Base-by-base conservation (phyloP, 176 grass and related monocot species). In the Aegilops sharonensis region DNA sequence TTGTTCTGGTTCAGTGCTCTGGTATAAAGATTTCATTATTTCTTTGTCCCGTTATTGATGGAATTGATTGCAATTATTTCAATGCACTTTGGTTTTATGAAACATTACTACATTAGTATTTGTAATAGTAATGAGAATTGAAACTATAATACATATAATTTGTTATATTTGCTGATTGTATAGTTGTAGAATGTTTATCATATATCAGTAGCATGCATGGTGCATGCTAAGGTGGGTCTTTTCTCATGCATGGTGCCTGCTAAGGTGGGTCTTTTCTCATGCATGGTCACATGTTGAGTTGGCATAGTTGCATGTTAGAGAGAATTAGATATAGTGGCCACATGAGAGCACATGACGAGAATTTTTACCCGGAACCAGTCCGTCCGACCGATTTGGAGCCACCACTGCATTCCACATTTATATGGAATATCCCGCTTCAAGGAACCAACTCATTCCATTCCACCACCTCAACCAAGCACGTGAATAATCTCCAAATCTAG, bases 1-100 rank as follows among this genome's bases (percentile, higher is more conserved):
- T 71, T 71, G 68, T n/a, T 11, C 35, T 72, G 68, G 68, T 71
- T 71, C 68, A 71, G 35, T 74, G 39, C n/a, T 74, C n/a, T 8
- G 20, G 20, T 72, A 72, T 72, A 42, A 72, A 72, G 68, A 42
- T 72, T 72, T 21, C 20, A 72, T 6, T 14, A 12, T 47, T 47
- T 47, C 40, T 29, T 23, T 47, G 71, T 39, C 45, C 54, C 18
- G 54, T 57, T 57, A 20, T 20, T 57, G 54, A 18, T 57, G 54
- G 54, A 57, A 57, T 57, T 57, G 15, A 57, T 57, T 18, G 54
- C 54, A 57, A 20, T 57, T 57, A 57, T 57, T 57, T 57, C 54
- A 57, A 57, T 20, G 54, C 5, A 18, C 6, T 57, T 57, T 20
- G 54, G 18, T 57, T 57, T 18, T 57, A 57, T 57, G 54, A 57